Base-by-base conservation (phyloP, 108 stramenopile species). In the Nitzschia palea region DNA sequence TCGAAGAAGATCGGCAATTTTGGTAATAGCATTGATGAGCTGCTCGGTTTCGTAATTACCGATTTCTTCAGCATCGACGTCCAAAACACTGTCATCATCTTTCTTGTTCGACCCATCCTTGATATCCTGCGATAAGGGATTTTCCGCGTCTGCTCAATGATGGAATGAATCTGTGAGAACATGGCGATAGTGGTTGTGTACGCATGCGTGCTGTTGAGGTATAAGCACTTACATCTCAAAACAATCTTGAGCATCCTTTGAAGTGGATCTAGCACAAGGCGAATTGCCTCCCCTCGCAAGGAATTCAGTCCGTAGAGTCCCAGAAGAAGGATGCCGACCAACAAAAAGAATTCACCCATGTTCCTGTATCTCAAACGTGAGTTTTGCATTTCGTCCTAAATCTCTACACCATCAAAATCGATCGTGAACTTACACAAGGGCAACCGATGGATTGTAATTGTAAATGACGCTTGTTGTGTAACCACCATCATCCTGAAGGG, bases 31-130 rank as follows among this genome's bases (percentile, higher is more conserved):
- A 47, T 82, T 86, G 50, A 95, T 82, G 12, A 98, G 88, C 55
- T 94, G 85, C 34, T 93, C 93, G 4, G 98, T 97, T 80, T 98
- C 98, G 71, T 91, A 94, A 22, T 81, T 87, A 34, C 89, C 88
- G n/a, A 88, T 56, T 79, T 73, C 72, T 58, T 65, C 51, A 8
- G 51, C 40, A 9, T 65, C 71, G 33, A 43, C 44, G 6, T 58
- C 57, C 40, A 67, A 12, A 0, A 30, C 51, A 31, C 57, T 44
- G 42, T 68, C 57, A 23, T 59, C 55, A 35, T 66, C 73, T 23
- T 48, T 53, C 25, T 63, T 54, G 5, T 53, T 37, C 35, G 65
- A 53, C 22, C 54, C 37, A 67, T 37, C 20, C 23, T 55, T 74
- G 30, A 61, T 68, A 28, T 51, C 31, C 15, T 61, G 63, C 1